These are phyloP conservation scores for Pichia kluyveri DNA, from an alignment of 805 yeast species.

Conservation along the genomic window DNA sequence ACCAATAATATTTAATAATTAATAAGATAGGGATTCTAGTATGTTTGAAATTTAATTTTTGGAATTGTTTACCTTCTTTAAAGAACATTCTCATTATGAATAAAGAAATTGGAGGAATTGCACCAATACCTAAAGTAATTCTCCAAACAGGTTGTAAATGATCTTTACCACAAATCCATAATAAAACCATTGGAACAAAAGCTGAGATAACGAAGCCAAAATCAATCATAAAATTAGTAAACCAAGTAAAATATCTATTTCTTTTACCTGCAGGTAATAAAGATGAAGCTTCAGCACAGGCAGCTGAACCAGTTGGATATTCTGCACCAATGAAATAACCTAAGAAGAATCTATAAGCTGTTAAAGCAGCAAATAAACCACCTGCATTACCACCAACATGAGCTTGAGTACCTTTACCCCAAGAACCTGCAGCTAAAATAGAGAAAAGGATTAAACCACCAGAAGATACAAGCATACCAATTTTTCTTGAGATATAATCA, in stretches of 20 bases:
- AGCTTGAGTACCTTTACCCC: slow-evolving; percentile 56
- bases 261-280: slow-evolving; percentile 72
- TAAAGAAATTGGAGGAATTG: slow-evolving; percentile 72
- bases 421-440: slow-evolving; percentile 71
- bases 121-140: slow-evolving; percentile 82
- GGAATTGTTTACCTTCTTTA: slow-evolving; percentile 64
- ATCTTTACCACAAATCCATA: slow-evolving; percentile 69
- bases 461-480: slow-evolving; percentile 77
- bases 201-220: slow-evolving; percentile 75
- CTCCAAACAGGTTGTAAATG: slow-evolving; percentile 87
- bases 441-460: slow-evolving; percentile 68
- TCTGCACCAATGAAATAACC: slow-evolving; percentile 95
- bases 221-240: slow-evolving; percentile 85
- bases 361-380: slow-evolving; percentile 77
- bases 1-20: slow-evolving; percentile 75
- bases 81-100: slow-evolving; percentile 71
- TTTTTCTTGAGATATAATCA: slow-evolving; percentile 72
- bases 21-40: slow-evolving; percentile 58
- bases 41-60: slow-evolving; percentile 59
- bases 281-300: slow-evolving; percentile 86
- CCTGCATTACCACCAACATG: slow-evolving; percentile 40
- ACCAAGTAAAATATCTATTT: slow-evolving; percentile 83
- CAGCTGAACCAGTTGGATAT: slow-evolving; percentile 89
- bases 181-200: slow-evolving; percentile 75
- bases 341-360: slow-evolving; percentile 75